Evolutionary conservation across 768 basidiomycete species (phyloP), one percentile per base, ranked within the genome.

Genomic region (Auricularia heimuer): DNA sequence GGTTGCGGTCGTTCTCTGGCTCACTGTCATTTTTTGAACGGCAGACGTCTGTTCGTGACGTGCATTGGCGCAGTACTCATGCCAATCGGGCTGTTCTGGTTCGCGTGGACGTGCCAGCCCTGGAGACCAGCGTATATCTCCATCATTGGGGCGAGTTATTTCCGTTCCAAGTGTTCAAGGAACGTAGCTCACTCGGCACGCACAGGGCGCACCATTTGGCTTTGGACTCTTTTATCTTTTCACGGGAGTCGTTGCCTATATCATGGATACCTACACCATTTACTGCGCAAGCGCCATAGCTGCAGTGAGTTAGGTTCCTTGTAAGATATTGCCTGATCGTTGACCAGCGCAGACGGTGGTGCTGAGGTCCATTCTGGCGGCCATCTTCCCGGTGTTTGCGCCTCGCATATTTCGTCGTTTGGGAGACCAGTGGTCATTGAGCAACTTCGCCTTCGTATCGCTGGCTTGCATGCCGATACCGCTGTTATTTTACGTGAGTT

Each of bases 231-330:
- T 87, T n/a, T 77, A 84, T 67, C 82, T 89, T 65, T 77, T 89
- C 75, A 81, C 85, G 68, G 81, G 82, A 56, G 74, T 87, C n/a
- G 82, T 85, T 51, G 83, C 84, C 3, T 89, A 89, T 75, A 78
- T 89, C 65, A 85, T 90, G 81, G 88, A 89, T 70, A 77, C 83
- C 14, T 89, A 89, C 76, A 78, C 79, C 54, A 76, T 87, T 54
- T 86, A 85, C 73, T 83, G 75, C 54, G 56, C 56, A 1, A 60
- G 56, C 29, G 56, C 56, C 11, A 60, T 60, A 29, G 56, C 56
- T 10, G 14, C 56, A 29, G 56, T 60, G 24, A 14, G 56, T 42
- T 2, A 7, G 8, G 7, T 14, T 42, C 47, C 18, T 18, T 18
- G 4, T 18, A 51, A 10, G 47, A 51, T 51, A 10, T 6, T 6